These are phyloP conservation scores for Suillus variegatus DNA, from an alignment of 768 basidiomycete genomes.

Conservation along the genomic window DNA sequence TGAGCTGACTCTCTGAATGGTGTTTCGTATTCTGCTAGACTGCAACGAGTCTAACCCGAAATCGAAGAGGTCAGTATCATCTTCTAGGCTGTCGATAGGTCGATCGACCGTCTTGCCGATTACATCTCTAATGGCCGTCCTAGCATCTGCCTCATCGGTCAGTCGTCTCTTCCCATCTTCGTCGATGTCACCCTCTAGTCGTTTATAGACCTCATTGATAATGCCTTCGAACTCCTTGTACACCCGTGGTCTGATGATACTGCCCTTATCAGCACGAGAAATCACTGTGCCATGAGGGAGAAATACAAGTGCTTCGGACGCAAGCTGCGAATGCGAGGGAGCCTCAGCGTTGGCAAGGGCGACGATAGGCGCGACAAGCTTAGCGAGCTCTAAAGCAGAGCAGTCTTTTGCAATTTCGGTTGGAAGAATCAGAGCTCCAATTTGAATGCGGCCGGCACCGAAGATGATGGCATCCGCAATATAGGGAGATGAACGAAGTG, in stretches of 20 bases:
- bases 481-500: constrained; percentile 47
- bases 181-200: constrained; percentile 44
- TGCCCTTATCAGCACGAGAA: constrained; percentile 53
- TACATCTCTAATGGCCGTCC: constrained; percentile 13
- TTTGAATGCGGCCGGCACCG: constrained; percentile 48
- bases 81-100: constrained; percentile 16
- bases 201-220: constrained; percentile 42
- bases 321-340: constrained; percentile 53
- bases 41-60: constrained; percentile 59
- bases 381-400: constrained; percentile 29
- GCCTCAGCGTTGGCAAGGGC: constrained; percentile 51
- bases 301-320: constrained; percentile 51
- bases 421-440: constrained; percentile 51
- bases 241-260: constrained; percentile 48
- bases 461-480: constrained; percentile 57
- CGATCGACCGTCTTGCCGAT: constrained; percentile 25
- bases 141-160: constrained; percentile 15
- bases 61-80: constrained; percentile 42
- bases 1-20: constrained; percentile 38
- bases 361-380: constrained; percentile 43
- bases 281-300: constrained; percentile 49
- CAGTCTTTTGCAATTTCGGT: constrained; percentile 37
- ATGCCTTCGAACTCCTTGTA: constrained; percentile 50
- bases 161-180: constrained; percentile 21
- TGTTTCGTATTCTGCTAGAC: constrained; percentile 52